phyloP scores from a whole-genome alignment of 192 early-diverging fungal species.

The Gryganskiella cystojenkinii region DNA sequence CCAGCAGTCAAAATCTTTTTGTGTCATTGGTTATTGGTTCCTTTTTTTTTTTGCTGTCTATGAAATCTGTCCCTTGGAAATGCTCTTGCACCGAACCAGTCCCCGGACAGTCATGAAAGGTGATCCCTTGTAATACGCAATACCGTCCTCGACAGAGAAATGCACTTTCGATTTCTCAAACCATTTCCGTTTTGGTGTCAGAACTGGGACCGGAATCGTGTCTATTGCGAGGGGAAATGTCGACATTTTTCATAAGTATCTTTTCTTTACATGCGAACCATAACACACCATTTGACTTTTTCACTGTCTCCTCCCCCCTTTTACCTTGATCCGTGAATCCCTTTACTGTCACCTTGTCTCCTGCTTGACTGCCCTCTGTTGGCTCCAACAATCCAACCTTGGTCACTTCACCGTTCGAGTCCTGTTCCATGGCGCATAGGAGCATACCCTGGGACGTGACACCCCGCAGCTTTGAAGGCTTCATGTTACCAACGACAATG shows the following conservation, averaged over 20 bases:
- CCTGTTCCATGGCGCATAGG: conserved; percentile 64
- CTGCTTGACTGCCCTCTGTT: conserved; percentile 58
- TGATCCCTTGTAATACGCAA: conserved; percentile 46
- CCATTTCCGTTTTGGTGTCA: conserved; percentile 52
- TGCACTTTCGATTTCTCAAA: conserved; percentile 41
- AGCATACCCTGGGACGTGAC: conserved; percentile 75
- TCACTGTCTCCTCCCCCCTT: neutral
- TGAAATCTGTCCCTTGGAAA: conserved; percentile 38
- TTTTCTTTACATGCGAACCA: neutral
- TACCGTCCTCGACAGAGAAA: conserved; percentile 40
- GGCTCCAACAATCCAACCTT: conserved; percentile 67
- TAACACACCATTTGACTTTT: neutral
- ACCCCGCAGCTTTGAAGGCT: conserved; percentile 72
- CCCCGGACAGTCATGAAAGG: conserved; percentile 42
- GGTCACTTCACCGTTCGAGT: conserved; percentile 34
- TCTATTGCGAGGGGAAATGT: conserved; percentile 10
- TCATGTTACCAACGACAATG: conserved; percentile 72
- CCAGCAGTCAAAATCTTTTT: too few species aligned
- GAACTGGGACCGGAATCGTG: conserved; percentile 26
- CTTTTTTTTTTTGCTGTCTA: too few species aligned
- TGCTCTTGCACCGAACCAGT: conserved; percentile 38
- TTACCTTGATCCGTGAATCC: conserved; percentile 45
- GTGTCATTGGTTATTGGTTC: too few species aligned
- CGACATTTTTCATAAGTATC: neutral
- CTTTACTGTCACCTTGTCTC: conserved; percentile 64